Conservation (phyloP, 2,329 filamentous ascomycete genomes). For the Byssothecium circinans region DNA sequence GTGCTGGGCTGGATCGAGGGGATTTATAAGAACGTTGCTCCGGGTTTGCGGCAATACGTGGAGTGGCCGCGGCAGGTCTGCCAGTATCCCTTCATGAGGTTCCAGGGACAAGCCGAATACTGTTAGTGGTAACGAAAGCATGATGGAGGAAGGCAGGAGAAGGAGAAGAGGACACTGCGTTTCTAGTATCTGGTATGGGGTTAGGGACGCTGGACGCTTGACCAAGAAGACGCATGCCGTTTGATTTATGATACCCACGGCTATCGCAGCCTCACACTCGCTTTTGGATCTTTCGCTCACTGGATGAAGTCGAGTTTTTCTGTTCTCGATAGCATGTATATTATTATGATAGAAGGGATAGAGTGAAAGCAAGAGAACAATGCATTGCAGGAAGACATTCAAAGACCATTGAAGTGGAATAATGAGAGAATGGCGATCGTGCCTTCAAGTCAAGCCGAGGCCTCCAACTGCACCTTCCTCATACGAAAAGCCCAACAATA, state of each 20-base stretch:
- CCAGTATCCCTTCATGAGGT: constrained; percentile 31
- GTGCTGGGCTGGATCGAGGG: constrained; percentile 38
- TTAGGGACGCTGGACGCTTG: background rate
- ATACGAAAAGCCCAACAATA: background rate
- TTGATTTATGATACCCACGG: constrained; percentile 13
- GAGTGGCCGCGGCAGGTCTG: constrained; percentile 37
- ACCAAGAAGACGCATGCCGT: background rate
- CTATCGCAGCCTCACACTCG: constrained; percentile 9
- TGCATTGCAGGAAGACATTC: background rate
- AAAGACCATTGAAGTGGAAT: no score
- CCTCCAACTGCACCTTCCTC: background rate
- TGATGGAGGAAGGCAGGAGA: background rate
- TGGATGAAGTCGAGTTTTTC: background rate
- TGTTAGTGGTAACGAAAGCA: constrained; percentile 8
- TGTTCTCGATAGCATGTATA: background rate
- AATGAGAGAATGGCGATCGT: no score
- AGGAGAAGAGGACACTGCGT: background rate
- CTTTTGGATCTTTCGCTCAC: constrained; percentile 3
- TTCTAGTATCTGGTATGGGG: background rate
- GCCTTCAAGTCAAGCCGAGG: no score
- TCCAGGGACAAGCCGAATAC: constrained; percentile 27
- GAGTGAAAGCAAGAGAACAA: background rate
- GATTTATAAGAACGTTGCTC: constrained; percentile 33
- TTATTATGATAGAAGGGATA: background rate
- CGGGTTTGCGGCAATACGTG: constrained; percentile 24